phyloP scores from a whole-genome alignment of 2,329 filamentous ascomycete genomes.

The Byssoonygena ceratinophila region DNA sequence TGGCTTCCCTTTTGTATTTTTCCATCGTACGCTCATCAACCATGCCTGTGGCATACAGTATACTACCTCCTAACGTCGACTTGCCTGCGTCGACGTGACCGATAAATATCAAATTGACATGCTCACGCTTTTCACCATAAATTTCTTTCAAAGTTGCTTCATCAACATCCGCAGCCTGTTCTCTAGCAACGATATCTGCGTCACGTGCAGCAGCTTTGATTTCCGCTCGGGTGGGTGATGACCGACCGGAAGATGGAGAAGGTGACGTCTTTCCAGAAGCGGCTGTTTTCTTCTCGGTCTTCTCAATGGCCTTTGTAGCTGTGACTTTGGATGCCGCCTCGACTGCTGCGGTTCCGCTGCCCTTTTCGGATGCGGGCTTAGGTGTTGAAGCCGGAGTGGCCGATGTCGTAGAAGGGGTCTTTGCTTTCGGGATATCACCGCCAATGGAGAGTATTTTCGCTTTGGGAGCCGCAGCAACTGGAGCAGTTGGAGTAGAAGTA shows the following conservation, averaged over 20 bases:
- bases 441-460: constrained; percentile 53
- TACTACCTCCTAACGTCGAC: constrained; percentile 86
- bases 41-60: constrained; percentile 91
- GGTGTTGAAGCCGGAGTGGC: constrained; percentile 36
- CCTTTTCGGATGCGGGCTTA: constrained; percentile 43
- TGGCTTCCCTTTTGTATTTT: constrained; percentile 94
- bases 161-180: constrained; percentile 69
- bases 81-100: constrained; percentile 98
- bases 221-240: constrained; percentile 58
- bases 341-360: constrained; percentile 39
- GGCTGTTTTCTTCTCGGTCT: constrained; percentile 61
- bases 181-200: constrained; percentile 72
- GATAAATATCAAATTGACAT: constrained; percentile 93
- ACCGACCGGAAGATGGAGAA: constrained; percentile 70
- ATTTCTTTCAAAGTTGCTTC: constrained; percentile 84
- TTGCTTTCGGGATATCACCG: constrained; percentile 51
- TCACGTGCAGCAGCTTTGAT: constrained; percentile 51
- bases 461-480: constrained; percentile 42
- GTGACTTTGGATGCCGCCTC: constrained; percentile 70
- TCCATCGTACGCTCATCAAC: constrained; percentile 98
- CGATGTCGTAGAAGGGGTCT: constrained; percentile 62
- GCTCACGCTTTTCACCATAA: constrained; percentile 67
- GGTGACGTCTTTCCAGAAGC: constrained; percentile 66
- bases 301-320: constrained; percentile 82
- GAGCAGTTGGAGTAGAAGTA: constrained; percentile 23